Evolutionary conservation across 2,329 filamentous ascomycete species (phyloP).

Genomic region (Colletotrichum sp.): DNA sequence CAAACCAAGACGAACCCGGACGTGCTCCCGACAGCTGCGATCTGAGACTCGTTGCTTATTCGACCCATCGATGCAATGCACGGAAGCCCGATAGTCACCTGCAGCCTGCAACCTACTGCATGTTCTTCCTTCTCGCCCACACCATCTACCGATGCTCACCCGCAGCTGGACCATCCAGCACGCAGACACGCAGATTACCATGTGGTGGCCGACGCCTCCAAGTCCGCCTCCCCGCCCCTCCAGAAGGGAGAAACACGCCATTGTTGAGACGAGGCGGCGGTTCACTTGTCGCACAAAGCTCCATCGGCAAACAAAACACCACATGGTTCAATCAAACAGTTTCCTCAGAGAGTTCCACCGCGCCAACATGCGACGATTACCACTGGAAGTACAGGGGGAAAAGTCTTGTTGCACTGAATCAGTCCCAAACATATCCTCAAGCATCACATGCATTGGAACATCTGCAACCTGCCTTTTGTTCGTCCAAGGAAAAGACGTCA

Average conservation of each 20-base stretch:
- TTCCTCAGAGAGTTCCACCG: neutral
- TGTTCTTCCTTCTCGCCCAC: neutral
- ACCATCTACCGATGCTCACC: neutral
- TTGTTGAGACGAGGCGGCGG: neutral
- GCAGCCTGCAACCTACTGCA: neutral
- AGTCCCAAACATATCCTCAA: neutral
- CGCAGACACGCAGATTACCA: neutral
- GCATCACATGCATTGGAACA: neutral
- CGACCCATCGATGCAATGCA: neutral
- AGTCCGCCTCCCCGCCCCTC: neutral
- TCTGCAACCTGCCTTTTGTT: neutral
- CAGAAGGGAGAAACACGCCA: slow-evolving; percentile 1
- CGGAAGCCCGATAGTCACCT: neutral
- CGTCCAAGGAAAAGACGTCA: neutral
- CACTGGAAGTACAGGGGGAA: neutral
- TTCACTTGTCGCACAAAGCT: neutral
- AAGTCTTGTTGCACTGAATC: neutral
- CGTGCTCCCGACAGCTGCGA: neutral
- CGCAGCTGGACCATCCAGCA: neutral
- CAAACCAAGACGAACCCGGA: neutral
- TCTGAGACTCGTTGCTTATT: neutral
- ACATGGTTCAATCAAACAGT: neutral
- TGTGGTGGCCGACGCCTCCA: neutral
- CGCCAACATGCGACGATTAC: neutral
- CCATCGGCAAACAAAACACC: slow-evolving; percentile 6